A percentile compares a stretch with the other conserved stretches of the same genome.
These are phyloP conservation scores for Boletus pseudopeckii DNA, from an alignment of 768 basidiomycete species.

Conservation along the genomic window DNA sequence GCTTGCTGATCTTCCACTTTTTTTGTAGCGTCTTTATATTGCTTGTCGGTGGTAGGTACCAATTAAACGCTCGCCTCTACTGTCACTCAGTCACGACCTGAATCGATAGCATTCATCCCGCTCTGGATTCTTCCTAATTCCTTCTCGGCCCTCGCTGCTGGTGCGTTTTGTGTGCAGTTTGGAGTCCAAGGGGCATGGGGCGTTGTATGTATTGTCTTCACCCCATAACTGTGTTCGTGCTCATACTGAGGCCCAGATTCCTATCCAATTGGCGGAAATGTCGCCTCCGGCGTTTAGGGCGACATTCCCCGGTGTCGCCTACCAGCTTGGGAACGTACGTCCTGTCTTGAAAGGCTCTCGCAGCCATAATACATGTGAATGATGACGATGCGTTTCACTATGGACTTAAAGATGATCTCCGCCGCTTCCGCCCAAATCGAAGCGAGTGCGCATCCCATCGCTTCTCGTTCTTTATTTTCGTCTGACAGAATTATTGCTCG, in stretches of 20 bases:
- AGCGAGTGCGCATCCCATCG: slow-evolving; percentile 44
- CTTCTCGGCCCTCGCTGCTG: slow-evolving; percentile 70
- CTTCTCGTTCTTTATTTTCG: background rate
- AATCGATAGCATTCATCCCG: slow-evolving; percentile 53
- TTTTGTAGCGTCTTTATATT: slow-evolving; percentile 20
- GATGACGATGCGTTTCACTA: background rate
- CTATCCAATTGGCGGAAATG: slow-evolving; percentile 80
- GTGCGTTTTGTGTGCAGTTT: slow-evolving; percentile 84
- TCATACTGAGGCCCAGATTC: slow-evolving; percentile 38
- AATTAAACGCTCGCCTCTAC: background rate
- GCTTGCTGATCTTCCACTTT: background rate
- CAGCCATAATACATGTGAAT: background rate
- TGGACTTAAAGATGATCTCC: slow-evolving; percentile 50
- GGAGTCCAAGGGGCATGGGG: slow-evolving; percentile 93
- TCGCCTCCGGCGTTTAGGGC: slow-evolving; percentile 88
- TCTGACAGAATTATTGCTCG: background rate
- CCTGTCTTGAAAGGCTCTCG: background rate
- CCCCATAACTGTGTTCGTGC: background rate
- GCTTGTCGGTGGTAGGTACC: slow-evolving; percentile 25
- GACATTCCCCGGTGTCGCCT: slow-evolving; percentile 82
- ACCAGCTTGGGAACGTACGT: slow-evolving; percentile 71
- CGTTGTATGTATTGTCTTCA: slow-evolving; percentile 48
- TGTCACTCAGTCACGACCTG: background rate
- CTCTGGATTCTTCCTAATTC: slow-evolving; percentile 78
- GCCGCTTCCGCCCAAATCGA: slow-evolving; percentile 79